These are phyloP conservation scores for Chalciporus sphaerocephalus DNA, from an alignment of 768 basidiomycete species.

Conservation along the genomic window DNA sequence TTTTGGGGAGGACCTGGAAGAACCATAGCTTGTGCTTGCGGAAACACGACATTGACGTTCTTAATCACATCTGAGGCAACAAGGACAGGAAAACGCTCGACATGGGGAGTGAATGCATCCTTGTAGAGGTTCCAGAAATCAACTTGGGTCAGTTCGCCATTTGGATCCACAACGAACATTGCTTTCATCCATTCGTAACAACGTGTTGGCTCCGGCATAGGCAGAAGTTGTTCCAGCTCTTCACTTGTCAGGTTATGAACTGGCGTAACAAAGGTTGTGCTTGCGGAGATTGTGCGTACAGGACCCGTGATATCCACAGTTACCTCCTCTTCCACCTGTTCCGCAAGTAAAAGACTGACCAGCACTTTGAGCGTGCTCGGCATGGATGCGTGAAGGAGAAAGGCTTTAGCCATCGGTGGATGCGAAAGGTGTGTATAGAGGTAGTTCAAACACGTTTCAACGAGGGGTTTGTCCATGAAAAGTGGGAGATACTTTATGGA, in stretches of 20 bases:
- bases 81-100: constrained; percentile 56
- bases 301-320: constrained; percentile 58
- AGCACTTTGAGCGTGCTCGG: constrained; percentile 64
- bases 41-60: constrained; percentile 81
- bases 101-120: constrained; percentile 65
- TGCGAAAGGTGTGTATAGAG: constrained; percentile 73
- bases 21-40: constrained; percentile 84
- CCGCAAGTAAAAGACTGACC: constrained; percentile 59
- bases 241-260: constrained; percentile 68
- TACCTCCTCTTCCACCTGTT: constrained; percentile 68
- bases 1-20: constrained; percentile 63
- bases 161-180: constrained; percentile 75
- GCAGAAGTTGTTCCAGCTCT: constrained; percentile 57
- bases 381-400: constrained; percentile 68
- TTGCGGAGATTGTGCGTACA: constrained; percentile 55
- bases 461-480: constrained; percentile 60
- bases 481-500: constrained; percentile 72
- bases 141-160: constrained; percentile 86
- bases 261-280: constrained; percentile 41
- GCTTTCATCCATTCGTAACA: constrained; percentile 90
- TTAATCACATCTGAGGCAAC: constrained; percentile 94
- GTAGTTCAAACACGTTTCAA: constrained; percentile 71
- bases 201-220: constrained; percentile 66
- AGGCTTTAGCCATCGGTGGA: constrained; percentile 70
- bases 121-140: constrained; percentile 95